Evolutionary conservation across 192 early-diverging fungal species (phyloP), one percentile per base, ranked within the genome.

Genomic region (Geosiphon pyriformis): DNA sequence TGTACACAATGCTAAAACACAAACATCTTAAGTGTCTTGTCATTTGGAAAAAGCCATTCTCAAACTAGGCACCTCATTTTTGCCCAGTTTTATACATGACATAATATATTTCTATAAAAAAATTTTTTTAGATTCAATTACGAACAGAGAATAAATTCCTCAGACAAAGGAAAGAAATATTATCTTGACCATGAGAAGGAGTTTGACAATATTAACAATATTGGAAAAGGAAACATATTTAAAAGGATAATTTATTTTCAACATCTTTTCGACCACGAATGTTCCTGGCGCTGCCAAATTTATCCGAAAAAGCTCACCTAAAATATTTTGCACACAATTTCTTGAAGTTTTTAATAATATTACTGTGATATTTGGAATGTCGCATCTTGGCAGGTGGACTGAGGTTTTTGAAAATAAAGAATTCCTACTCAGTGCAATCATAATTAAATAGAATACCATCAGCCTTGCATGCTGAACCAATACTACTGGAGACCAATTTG

Each of bases 361-460:
- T 20, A 20, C 17, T 20, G 17, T 49, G 48, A 49, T 20, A 20
- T 10, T 20, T 49, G 18, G 22, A 49, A 20, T 2, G 17, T 49
- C 17, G 22, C 17, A 20, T 2, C 22, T 49, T 20, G 2, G 22
- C 22, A 49, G 2, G 23, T 26, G 20, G 58, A 1, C 58, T 26
- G 4, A 60, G 11, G 4, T 60, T 60, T 25, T 60, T 10, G 27
- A 60, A 60, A 23, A 60, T 18, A 10, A 60, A 60, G 35, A 46
- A 60, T 23, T 46, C 58, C 26, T 60, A 25, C 15, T 42, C 23
- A 26, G 2, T 15, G 18, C 27, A 25, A 42, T 60, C 34, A 60
- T 60, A 60, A 60, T 60, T 60, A 60, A 60, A 57, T 42, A 60
- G 58, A 17, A 60, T 60, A 0, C 58, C 58, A 60, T 60, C 34